Evolutionary conservation across 495 filamentous ascomycete genomes (phyloP).

Genomic region (Penicillium chermesinum): DNA sequence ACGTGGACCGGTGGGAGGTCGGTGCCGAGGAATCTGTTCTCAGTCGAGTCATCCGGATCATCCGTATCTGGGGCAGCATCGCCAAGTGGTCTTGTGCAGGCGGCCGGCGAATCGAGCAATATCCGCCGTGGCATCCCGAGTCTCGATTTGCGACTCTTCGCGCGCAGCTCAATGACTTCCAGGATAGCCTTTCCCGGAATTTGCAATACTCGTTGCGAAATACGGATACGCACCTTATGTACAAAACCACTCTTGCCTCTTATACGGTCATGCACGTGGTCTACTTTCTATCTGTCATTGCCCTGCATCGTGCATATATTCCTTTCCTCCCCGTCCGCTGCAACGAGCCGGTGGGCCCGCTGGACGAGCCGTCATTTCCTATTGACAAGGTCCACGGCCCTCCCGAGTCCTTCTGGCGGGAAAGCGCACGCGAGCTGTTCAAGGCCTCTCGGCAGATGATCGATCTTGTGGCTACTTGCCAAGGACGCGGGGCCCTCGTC

Average conservation of each 20-base stretch:
- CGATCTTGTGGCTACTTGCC: slow-evolving; percentile 68
- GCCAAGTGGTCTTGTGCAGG: slow-evolving; percentile 71
- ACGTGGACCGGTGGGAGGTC: slow-evolving; percentile 52
- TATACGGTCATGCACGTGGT: slow-evolving; percentile 78
- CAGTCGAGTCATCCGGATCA: slow-evolving; percentile 69
- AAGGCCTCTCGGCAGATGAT: slow-evolving; percentile 67
- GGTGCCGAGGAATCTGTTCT: slow-evolving; percentile 64
- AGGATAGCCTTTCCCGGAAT: slow-evolving; percentile 60
- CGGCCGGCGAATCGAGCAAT: slow-evolving; percentile 56
- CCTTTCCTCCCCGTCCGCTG: slow-evolving; percentile 75
- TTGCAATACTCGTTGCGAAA: slow-evolving; percentile 69
- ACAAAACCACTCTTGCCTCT: slow-evolving; percentile 61
- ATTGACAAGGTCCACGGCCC: slow-evolving; percentile 42
- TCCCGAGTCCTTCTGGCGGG: slow-evolving; percentile 64
- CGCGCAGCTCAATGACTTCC: slow-evolving; percentile 58
- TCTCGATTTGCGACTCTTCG: slow-evolving; percentile 61
- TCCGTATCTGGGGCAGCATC: slow-evolving; percentile 74
- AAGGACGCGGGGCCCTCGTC: slow-evolving; percentile 63
- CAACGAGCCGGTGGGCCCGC: slow-evolving; percentile 61
- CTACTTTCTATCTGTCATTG: slow-evolving; percentile 69
- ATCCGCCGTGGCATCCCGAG: slow-evolving; percentile 58
- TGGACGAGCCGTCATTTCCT: slow-evolving; percentile 65
- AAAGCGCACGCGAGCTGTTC: slow-evolving; percentile 70
- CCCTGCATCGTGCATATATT: slow-evolving; percentile 76
- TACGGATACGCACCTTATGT: slow-evolving; percentile 74